A percentile compares a stretch with the other conserved stretches of the same genome.
These are phyloP conservation scores for Taiozyma sp. DNA, from an alignment of 1,139 yeast species.

Conservation along the genomic window DNA sequence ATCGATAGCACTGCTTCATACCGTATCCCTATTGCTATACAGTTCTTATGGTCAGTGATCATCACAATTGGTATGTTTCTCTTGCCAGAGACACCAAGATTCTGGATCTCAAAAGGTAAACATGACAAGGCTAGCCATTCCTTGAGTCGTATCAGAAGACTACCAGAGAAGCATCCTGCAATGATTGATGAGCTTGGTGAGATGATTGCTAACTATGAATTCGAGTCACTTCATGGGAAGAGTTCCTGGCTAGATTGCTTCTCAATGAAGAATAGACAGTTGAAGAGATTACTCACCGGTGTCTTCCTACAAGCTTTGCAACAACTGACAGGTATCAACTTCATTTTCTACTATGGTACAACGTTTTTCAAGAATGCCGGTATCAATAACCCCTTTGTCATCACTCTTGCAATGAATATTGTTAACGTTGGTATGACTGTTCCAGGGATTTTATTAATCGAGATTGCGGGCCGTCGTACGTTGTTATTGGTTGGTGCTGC, in stretches of 20 bases:
- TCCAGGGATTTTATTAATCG: slow-evolving; percentile 58
- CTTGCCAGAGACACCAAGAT: slow-evolving; percentile 72
- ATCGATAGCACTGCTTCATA: slow-evolving; percentile 50
- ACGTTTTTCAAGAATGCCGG: slow-evolving; percentile 53
- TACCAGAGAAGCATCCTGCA: slow-evolving; percentile 35
- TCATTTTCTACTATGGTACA: slow-evolving; percentile 66
- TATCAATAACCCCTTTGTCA: slow-evolving; percentile 40
- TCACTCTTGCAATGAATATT: slow-evolving; percentile 55
- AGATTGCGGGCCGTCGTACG: slow-evolving; percentile 49
- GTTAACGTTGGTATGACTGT: slow-evolving; percentile 61
- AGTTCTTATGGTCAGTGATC: slow-evolving; percentile 50
- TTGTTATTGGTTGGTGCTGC: slow-evolving; percentile 48
- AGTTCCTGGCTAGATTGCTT: slow-evolving; percentile 36
- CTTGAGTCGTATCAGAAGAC: slow-evolving; percentile 40
- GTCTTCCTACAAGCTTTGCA: slow-evolving; percentile 50
- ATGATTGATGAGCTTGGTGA: slow-evolving; percentile 39
- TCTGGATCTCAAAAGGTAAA: slow-evolving; percentile 43
- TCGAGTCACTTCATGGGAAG: slow-evolving; percentile 32
- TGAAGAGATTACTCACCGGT: slow-evolving; percentile 37
- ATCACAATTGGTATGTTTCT: slow-evolving; percentile 49
- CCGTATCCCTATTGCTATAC: slow-evolving; percentile 58
- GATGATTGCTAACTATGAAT: slow-evolving; percentile 39
- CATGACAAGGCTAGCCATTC: slow-evolving; percentile 42
- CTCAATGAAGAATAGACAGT: slow-evolving; percentile 23
- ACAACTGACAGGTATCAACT: slow-evolving; percentile 74